Evolutionary conservation across 768 basidiomycete species (phyloP).

Genomic region (Leccinellum albellum): DNA sequence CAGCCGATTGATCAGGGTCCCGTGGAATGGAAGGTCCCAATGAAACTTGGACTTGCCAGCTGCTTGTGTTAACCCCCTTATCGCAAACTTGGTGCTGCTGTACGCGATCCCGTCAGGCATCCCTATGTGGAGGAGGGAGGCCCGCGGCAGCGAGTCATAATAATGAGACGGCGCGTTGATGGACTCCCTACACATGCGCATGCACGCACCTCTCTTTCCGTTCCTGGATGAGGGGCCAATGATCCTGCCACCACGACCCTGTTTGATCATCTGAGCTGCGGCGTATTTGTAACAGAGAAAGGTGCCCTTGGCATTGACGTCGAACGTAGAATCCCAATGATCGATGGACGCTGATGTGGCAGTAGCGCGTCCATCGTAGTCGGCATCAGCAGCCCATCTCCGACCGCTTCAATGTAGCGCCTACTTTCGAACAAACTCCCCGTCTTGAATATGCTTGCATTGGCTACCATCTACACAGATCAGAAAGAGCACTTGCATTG

Average conservation of each 20-base stretch:
- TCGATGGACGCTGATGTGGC: slow-evolving; percentile 23
- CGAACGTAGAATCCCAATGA: slow-evolving; percentile 29
- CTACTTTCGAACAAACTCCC: not conserved
- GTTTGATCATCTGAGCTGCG: slow-evolving; percentile 37
- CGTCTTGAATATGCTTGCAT: not conserved
- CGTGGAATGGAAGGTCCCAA: not conserved
- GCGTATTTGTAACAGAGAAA: slow-evolving; percentile 38
- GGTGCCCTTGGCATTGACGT: slow-evolving; percentile 34
- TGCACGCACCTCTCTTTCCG: not conserved
- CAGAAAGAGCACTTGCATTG: not conserved
- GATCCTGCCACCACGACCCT: slow-evolving; percentile 38
- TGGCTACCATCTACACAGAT: not conserved
- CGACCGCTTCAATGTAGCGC: not conserved
- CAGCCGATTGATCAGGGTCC: not conserved
- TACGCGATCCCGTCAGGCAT: not conserved
- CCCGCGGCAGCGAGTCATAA: not conserved
- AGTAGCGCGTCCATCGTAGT: not conserved
- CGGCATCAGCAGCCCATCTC: not conserved
- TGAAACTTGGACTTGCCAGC: slow-evolving; percentile 7
- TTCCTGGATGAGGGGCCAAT: slow-evolving; percentile 12
- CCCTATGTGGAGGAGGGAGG: not conserved
- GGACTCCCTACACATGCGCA: not conserved
- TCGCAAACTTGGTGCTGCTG: slow-evolving; percentile 18
- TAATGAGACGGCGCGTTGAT: not conserved
- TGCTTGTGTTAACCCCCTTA: slow-evolving; percentile 22